A percentile compares a stretch with the other conserved stretches of the same genome.
Conservation (phyloP, 371 early-diverging fungal genomes). For the Mucor irregularis region DNA sequence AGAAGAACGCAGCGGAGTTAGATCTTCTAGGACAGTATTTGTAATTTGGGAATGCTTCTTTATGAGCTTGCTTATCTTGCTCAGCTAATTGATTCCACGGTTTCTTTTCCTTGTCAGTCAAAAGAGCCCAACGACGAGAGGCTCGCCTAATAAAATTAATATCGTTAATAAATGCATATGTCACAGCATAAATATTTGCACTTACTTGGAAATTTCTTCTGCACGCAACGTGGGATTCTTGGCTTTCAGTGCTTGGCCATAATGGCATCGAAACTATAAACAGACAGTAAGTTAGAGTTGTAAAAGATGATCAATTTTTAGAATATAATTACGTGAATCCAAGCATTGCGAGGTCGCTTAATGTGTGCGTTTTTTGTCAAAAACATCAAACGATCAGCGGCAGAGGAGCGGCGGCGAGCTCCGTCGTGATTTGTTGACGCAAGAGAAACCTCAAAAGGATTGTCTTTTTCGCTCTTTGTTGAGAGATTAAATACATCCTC, state of each 20-base stretch:
- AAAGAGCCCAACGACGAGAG: conserved; percentile 42
- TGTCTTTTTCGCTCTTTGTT: too few relatives aligned
- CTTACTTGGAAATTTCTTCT: conserved; percentile 42
- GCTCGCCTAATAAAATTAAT: conserved; percentile 30
- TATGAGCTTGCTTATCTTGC: conserved; percentile 46
- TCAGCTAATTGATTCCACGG: conserved; percentile 51
- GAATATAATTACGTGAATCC: conserved; percentile 40
- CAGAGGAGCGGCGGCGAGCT: too few relatives aligned
- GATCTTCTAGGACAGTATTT: conserved; percentile 37
- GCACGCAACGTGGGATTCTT: conserved; percentile 36
- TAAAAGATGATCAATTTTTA: not conserved
- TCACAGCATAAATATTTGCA: not conserved
- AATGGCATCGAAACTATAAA: conserved; percentile 39
- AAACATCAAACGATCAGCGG: conserved; percentile 26
- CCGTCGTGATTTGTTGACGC: too few relatives aligned
- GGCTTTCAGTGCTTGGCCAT: conserved; percentile 32
- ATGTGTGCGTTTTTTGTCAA: conserved; percentile 37
- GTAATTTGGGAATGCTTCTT: conserved; percentile 50
- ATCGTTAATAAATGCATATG: not conserved
- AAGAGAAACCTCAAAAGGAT: too few relatives aligned
- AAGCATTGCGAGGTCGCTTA: conserved; percentile 40
- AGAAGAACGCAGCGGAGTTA: conserved; percentile 3
- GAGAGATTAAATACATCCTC: too few relatives aligned
- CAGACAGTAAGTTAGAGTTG: too few relatives aligned
- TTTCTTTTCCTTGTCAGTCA: conserved; percentile 47